Evolutionary conservation across 1,284 basidiomycete genomes (phyloP).

Genomic region (Sanghuangporus sanghuang): DNA sequence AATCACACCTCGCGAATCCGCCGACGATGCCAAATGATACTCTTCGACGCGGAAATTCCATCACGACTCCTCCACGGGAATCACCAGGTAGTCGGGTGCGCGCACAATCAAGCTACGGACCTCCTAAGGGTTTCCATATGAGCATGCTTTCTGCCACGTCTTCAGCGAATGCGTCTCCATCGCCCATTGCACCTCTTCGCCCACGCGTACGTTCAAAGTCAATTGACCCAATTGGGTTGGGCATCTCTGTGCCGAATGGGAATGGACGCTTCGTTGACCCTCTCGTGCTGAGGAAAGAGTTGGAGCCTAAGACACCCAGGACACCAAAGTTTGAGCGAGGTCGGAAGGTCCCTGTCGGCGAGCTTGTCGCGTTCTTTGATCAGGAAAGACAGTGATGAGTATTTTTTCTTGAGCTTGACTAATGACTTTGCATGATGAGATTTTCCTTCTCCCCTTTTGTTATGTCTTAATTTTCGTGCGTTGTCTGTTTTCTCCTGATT

Average conservation of each 20-base stretch:
- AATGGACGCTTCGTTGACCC: slow-evolving; percentile 64
- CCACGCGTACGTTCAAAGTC: slow-evolving; percentile 49
- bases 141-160: slow-evolving; percentile 18
- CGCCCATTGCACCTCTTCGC: slow-evolving; percentile 35
- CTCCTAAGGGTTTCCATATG: slow-evolving; percentile 19
- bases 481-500: background rate
- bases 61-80: slow-evolving; percentile 1
- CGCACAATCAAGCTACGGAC: slow-evolving; percentile 48
- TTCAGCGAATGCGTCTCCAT: slow-evolving; percentile 29
- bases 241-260: slow-evolving; percentile 22
- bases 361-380: slow-evolving; percentile 80
- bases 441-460: background rate
- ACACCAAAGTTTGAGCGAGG: slow-evolving; percentile 32
- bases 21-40: slow-evolving; percentile 17
- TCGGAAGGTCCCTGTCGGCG: slow-evolving; percentile 68
- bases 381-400: slow-evolving; percentile 42
- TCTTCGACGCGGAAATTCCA: slow-evolving; percentile 10
- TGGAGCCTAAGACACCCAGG: slow-evolving; percentile 35
- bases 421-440: background rate
- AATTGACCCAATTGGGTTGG: slow-evolving; percentile 39
- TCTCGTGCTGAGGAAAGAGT: slow-evolving; percentile 57
- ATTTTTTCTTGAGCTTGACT: background rate
- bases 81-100: slow-evolving; percentile 32
- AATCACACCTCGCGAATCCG: slow-evolving; percentile 5
- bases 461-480: background rate